Percentiles rank a stretch among this genome's conserved stretches.
These are phyloP conservation scores for Aquilaria yunnanensis DNA, from an alignment of 345 rosid species.

Conservation along the genomic window DNA sequence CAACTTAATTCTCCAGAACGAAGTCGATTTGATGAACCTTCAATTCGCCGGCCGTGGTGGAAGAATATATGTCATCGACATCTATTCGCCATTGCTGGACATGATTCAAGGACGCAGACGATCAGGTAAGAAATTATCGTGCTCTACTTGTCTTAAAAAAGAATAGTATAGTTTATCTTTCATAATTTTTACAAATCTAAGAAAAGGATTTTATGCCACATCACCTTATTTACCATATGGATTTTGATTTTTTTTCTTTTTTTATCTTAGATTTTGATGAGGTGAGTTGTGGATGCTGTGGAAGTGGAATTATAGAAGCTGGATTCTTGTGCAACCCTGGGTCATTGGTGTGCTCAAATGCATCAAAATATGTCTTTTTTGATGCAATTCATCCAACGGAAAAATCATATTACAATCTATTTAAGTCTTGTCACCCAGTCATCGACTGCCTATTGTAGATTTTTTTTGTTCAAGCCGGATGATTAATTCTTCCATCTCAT, in stretches of 20 bases:
- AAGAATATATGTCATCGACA: slow-evolving; percentile 34
- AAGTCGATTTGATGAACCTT: slow-evolving; percentile 30
- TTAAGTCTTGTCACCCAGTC: slow-evolving; percentile 24
- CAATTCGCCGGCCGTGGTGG: slow-evolving; percentile 26
- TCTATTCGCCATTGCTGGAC: slow-evolving; percentile 25
- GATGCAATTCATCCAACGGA: slow-evolving; percentile 89
- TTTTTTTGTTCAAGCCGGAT: too few relatives aligned
- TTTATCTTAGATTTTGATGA: slow-evolving; percentile 43
- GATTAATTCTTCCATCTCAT: too few relatives aligned
- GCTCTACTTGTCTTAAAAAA: too few relatives aligned
- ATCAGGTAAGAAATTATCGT: slow-evolving; percentile 27
- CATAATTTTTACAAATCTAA: too few relatives aligned
- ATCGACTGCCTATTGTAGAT: slow-evolving; percentile 19
- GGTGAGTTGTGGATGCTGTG: slow-evolving; percentile 68
- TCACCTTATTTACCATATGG: too few relatives aligned
- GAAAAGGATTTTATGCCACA: too few relatives aligned
- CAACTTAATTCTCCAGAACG: slow-evolving; percentile 43
- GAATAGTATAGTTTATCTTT: too few relatives aligned
- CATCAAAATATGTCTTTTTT: slow-evolving; percentile 69
- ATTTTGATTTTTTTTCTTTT: too few relatives aligned
- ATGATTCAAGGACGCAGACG: slow-evolving; percentile 33
- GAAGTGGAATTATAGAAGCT: slow-evolving; percentile 62
- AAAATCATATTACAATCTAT: slow-evolving; percentile 31
- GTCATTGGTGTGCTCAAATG: slow-evolving; percentile 53
- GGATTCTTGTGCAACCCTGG: slow-evolving; percentile 52